Evolutionary conservation across 2,329 filamentous ascomycete species (phyloP).

Genomic region (Penicillium fuscoglaucum): DNA sequence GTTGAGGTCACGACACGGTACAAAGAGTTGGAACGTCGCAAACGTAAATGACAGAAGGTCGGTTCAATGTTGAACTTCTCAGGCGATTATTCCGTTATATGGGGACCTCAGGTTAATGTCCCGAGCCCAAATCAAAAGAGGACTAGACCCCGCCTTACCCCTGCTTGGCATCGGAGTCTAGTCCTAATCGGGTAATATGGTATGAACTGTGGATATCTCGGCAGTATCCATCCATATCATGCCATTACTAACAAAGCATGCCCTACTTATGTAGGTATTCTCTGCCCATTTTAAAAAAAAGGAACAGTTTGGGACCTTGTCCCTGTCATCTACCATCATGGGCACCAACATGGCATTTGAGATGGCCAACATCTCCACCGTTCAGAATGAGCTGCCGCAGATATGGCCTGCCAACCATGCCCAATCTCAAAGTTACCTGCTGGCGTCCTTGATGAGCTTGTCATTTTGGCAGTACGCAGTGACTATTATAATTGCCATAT

Average conservation of each 20-base stretch:
- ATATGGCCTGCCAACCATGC: constrained; percentile 5
- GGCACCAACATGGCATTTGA: constrained; percentile 11
- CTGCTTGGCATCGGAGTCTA: constrained; percentile 25
- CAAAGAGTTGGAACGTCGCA: neutral
- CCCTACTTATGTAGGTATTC: neutral
- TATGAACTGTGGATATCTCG: neutral
- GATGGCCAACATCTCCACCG: constrained; percentile 13
- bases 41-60: neutral
- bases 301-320: too few species aligned
- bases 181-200: constrained; percentile 19
- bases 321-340: neutral
- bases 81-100: neutral
- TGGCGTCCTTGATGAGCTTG: constrained; percentile 31
- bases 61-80: neutral
- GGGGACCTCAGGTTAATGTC: neutral
- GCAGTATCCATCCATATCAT: neutral
- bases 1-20: neutral
- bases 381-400: constrained; percentile 10
- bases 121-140: constrained; percentile 13
- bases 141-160: constrained; percentile 26
- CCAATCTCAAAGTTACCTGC: neutral
- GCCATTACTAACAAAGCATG: neutral
- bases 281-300: neutral
- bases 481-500: constrained; percentile 64
- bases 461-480: constrained; percentile 39